Percentiles rank a stretch among this genome's conserved stretches.
phyloP scores from a whole-genome alignment of 2,329 filamentous ascomycete genomes.

The Sporothrix brasiliensis region DNA sequence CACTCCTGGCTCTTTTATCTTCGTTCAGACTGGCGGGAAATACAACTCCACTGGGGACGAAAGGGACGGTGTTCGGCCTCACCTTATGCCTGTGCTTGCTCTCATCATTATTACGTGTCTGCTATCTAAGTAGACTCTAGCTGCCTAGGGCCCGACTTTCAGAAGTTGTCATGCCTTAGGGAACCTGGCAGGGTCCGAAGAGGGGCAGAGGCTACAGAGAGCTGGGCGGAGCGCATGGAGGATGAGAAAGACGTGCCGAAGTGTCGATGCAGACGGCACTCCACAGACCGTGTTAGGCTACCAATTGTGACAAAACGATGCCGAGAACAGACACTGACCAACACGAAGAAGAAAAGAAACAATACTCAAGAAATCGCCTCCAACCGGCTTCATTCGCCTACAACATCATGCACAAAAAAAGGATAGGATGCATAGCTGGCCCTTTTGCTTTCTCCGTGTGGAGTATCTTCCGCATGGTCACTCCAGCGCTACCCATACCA shows the following conservation, averaged over 20 bases:
- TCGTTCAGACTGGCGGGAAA: neutral
- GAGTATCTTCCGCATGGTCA: neutral
- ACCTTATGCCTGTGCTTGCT: neutral
- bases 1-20: neutral
- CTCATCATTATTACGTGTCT: neutral
- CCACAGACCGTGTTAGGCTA: neutral
- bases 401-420: conserved; percentile 12
- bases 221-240: neutral
- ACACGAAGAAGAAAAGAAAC: neutral
- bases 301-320: neutral
- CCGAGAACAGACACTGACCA: neutral
- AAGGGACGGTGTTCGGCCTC: neutral
- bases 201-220: neutral
- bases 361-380: neutral
- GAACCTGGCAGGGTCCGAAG: neutral
- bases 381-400: neutral
- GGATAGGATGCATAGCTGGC: neutral
- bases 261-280: neutral
- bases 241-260: neutral
- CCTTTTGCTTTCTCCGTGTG: neutral
- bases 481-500: neutral
- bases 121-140: neutral
- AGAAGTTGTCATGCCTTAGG: neutral
- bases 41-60: neutral
- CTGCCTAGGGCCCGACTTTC: neutral